Conservation (phyloP, 345 rosid genomes). For the rapeseed (Brassica napus) region Da-Ae NC_063448.1:5922001-5922500, state of each 20-base stretch:
- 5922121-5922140: too few species aligned
- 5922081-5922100: neutral
- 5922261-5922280: neutral
- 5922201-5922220: neutral
- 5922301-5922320: neutral
- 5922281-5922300: neutral
- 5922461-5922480: neutral
- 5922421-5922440: neutral
- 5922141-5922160: neutral
- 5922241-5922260: neutral
- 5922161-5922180: neutral
- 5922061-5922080: neutral
- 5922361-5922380: neutral
- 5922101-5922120: neutral
- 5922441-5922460: neutral
- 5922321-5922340: neutral
- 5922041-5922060: neutral
- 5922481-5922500: neutral
- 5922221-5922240: neutral
- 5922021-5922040: neutral
- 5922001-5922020: neutral
- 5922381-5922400: slow-evolving; percentile 4
- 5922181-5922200: neutral
- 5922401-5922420: neutral
- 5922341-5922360: slow-evolving; percentile 15